Percentiles rank a stretch among this genome's conserved stretches.
These are phyloP conservation scores for Bipolaris oryzae DNA, from an alignment of 2,329 filamentous ascomycete species.

Conservation along the genomic window DNA sequence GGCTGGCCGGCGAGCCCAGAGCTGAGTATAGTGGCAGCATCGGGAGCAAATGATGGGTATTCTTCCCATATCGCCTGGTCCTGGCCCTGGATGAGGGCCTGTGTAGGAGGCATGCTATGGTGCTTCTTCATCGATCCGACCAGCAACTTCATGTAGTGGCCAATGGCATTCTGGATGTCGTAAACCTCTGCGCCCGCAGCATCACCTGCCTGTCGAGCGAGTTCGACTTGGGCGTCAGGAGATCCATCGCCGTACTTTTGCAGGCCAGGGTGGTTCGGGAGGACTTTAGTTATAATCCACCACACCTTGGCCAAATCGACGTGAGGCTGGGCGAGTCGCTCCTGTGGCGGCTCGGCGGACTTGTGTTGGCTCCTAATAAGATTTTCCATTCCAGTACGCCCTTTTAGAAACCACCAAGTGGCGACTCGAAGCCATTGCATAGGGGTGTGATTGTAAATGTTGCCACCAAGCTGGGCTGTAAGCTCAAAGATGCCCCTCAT, in stretches of 20 bases:
- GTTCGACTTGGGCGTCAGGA: slow-evolving; percentile 43
- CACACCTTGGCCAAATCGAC: slow-evolving; percentile 83
- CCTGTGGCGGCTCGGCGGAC: slow-evolving; percentile 58
- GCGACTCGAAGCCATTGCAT: slow-evolving; percentile 73
- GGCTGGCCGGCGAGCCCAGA: slow-evolving; percentile 46
- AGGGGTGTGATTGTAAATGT: slow-evolving; percentile 67
- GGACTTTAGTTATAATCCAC: slow-evolving; percentile 68
- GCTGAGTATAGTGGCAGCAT: slow-evolving; percentile 69
- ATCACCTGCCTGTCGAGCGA: slow-evolving; percentile 53
- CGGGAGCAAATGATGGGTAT: slow-evolving; percentile 75
- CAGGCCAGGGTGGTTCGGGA: slow-evolving; percentile 45
- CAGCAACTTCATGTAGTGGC: slow-evolving; percentile 73
- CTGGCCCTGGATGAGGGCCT: slow-evolving; percentile 74
- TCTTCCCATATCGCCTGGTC: slow-evolving; percentile 83
- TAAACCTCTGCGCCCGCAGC: slow-evolving; percentile 54
- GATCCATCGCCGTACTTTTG: slow-evolving; percentile 32
- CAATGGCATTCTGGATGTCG: slow-evolving; percentile 60
- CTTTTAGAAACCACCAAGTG: slow-evolving; percentile 89
- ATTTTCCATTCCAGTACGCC: slow-evolving; percentile 75
- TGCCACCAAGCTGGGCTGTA: slow-evolving; percentile 75
- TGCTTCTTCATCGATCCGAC: slow-evolving; percentile 85
- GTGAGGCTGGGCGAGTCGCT: slow-evolving; percentile 72
- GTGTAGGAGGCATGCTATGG: slow-evolving; percentile 69
- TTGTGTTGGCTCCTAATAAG: slow-evolving; percentile 70
- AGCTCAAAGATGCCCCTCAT: slow-evolving; percentile 77